A percentile compares a stretch with the other conserved stretches of the same genome.
These are phyloP conservation scores for Xanthoceras sorbifolium DNA, from an alignment of 345 rosid genomes.

Conservation along the genomic window DNA sequence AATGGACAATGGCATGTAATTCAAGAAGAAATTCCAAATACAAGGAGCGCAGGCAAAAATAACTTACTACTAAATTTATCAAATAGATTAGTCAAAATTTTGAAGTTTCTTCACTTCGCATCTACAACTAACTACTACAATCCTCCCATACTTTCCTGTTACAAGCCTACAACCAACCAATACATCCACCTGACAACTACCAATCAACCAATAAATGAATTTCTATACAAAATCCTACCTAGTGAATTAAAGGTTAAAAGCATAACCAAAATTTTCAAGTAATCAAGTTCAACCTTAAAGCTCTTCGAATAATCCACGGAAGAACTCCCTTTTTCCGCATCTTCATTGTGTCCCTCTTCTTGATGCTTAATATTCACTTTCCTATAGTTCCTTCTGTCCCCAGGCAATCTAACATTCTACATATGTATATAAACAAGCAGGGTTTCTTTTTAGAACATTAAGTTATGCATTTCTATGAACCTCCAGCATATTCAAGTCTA, in stretches of 20 bases:
- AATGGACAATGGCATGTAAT: too few species aligned
- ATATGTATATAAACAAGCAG: conserved; percentile 21
- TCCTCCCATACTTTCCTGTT: background rate
- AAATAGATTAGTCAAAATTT: conserved; percentile 7
- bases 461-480: conserved; percentile 16
- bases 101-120: background rate
- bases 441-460: background rate
- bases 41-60: background rate
- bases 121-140: conserved; percentile 7
- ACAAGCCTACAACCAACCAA: conserved; percentile 12
- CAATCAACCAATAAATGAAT: conserved; percentile 58
- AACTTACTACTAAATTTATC: background rate
- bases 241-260: conserved; percentile 13
- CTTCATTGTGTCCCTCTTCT: background rate
- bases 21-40: too few species aligned
- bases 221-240: conserved; percentile 44
- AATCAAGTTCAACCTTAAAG: background rate
- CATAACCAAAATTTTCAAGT: conserved; percentile 3
- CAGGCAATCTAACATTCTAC: background rate
- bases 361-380: conserved; percentile 5
- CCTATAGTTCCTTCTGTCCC: background rate
- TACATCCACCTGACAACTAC: conserved; percentile 18
- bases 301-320: background rate
- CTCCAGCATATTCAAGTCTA: conserved; percentile 42
- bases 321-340: background rate